Percentiles rank a stretch among this genome's conserved stretches.
These are phyloP conservation scores for Dictyostelium capitatum DNA, from an alignment of 78 protist species.

Conservation along the genomic window DNA sequence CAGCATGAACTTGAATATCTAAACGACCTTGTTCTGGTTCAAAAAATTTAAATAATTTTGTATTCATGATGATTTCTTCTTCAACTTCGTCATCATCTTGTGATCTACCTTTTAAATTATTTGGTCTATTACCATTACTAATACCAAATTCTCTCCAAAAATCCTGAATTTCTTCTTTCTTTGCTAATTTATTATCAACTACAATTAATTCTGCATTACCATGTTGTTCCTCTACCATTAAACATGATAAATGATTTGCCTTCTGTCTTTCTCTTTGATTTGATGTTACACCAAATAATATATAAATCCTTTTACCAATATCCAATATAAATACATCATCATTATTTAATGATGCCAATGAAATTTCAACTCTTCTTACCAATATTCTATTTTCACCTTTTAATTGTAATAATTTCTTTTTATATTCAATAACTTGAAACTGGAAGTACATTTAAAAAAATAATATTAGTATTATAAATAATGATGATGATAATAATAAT, in stretches of 20 bases:
- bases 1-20: slow-evolving; percentile 50
- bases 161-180: slow-evolving; percentile 21
- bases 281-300: slow-evolving; percentile 32
- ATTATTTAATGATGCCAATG: background rate
- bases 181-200: slow-evolving; percentile 8
- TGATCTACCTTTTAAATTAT: background rate
- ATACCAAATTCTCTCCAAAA: slow-evolving; percentile 56
- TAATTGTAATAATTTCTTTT: slow-evolving; percentile 34
- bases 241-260: slow-evolving; percentile 28
- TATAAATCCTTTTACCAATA: slow-evolving; percentile 31
- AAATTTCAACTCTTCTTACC: slow-evolving; percentile 9
- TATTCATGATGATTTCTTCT: background rate
- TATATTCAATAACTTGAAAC: slow-evolving; percentile 53
- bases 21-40: slow-evolving; percentile 44
- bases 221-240: background rate
- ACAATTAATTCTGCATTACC: background rate
- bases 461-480: too few species aligned
- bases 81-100: background rate
- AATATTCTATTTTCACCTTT: slow-evolving; percentile 16
- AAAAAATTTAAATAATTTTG: slow-evolving; percentile 34
- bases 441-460: too few species aligned
- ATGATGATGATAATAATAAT: background rate
- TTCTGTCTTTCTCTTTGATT: slow-evolving; percentile 37
- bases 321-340: slow-evolving; percentile 59
- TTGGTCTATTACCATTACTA: background rate